These are phyloP conservation scores for Cyberlindnera suaveolens DNA, from an alignment of 805 yeast species.

Conservation along the genomic window DNA sequence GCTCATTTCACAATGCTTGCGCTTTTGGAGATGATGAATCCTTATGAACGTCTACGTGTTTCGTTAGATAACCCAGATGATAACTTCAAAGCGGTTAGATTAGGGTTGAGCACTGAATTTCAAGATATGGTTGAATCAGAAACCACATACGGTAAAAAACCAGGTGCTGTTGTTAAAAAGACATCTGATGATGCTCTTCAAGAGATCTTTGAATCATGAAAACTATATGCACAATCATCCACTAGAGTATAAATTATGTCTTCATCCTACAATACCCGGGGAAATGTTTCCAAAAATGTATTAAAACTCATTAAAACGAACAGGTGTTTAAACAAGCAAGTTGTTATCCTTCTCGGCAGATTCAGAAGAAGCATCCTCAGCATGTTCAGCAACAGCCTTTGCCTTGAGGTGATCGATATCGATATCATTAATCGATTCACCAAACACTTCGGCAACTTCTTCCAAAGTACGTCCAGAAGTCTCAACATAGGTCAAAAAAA, in stretches of 20 bases:
- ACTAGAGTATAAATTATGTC: no score
- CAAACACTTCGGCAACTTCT: constrained; percentile 32
- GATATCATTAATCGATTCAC: constrained; percentile 20
- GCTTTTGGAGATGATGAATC: constrained; percentile 12
- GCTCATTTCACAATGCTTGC: constrained; percentile 13
- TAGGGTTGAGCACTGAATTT: no score
- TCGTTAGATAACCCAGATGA: constrained; percentile 11
- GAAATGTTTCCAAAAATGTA: no score
- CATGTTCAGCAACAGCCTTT: constrained; percentile 13
- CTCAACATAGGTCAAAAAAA: constrained; percentile 30
- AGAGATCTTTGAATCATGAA: no score
- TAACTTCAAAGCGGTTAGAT: constrained; percentile 4
- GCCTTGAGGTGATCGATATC: constrained; percentile 11
- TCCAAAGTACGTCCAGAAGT: constrained; percentile 33
- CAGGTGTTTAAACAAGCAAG: constrained; percentile 7
- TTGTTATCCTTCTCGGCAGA: constrained; percentile 10
- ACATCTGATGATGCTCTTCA: no score
- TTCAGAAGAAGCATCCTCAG: constrained; percentile 11
- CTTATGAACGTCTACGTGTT: constrained; percentile 12
- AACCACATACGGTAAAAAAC: no score
- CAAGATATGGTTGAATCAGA: no score
- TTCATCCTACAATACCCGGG: no score
- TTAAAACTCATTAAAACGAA: no score
- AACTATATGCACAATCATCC: no score
- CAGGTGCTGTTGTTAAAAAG: no score